Base-by-base conservation (phyloP, 257 asterid species). In the Gentiana macrophylla region DNA sequence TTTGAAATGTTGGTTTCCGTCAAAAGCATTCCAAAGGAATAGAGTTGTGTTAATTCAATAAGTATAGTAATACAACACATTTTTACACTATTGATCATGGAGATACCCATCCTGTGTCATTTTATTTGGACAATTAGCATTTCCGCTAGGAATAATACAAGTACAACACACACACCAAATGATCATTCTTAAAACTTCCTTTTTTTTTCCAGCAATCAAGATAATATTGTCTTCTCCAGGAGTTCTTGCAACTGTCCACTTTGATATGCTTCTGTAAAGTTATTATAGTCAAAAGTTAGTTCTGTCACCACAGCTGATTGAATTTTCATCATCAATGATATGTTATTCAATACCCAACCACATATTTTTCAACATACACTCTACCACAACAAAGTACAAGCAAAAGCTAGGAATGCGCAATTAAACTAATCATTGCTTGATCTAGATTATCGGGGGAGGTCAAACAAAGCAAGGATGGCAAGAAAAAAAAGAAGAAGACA, bases 191-290 rank as follows among this genome's bases (percentile, higher is more conserved):
- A 24, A 24, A 24, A 24, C 24, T 24, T 24, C 24, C 24, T 24
- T 24, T 24, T 24, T 24, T 24, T 6, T 64, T 37, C 12, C 8
- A 32, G 11, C 1, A 6, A 35, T 59, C 60, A 63, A 49, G 69
- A 57, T 36, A 69, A 69, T 7, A 69, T 15, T 59, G 62, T 52
- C 50, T 53, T 69, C 12, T 69, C 74, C 50, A 69, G 34, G 35
- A 63, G 69, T 41, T 69, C 74, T 50, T 63, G 74, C 54, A 63
- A 56, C 74, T 63, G 62, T 9, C 70, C 74, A 12, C 56, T 50
- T 52, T 69, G 52, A 57, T 69, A 63, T 8, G 70, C 62, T 62
- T 69, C 74, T 69, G 69, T 45, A 62, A 13, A 41, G 33, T 51
- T 56, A 37, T 55, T 47, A 37, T 12, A 32, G 34, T 10, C 6